Conservation (phyloP, 371 early-diverging fungal genomes). For the Mucor lusitanicus region DNA sequence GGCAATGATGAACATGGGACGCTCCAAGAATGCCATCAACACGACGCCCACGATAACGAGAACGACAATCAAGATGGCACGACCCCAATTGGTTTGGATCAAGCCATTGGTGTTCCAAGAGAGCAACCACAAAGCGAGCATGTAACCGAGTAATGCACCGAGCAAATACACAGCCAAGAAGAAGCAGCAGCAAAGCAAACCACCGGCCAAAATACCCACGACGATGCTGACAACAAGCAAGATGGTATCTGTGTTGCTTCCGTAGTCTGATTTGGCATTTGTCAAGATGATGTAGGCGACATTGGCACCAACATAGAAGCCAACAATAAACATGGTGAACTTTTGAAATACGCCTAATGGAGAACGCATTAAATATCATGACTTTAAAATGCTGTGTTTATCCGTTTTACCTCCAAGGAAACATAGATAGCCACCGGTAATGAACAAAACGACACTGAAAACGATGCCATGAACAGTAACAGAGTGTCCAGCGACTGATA, state of each 20-base stretch:
- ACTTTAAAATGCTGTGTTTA: neutral
- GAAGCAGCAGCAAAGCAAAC: constrained; percentile 57
- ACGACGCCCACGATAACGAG: constrained; percentile 51
- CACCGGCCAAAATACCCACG: constrained; percentile 56
- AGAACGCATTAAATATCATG: neutral
- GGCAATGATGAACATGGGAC: constrained; percentile 53
- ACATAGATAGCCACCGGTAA: constrained; percentile 51
- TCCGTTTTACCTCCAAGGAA: constrained; percentile 43
- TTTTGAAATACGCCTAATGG: constrained; percentile 54
- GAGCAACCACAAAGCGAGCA: constrained; percentile 58
- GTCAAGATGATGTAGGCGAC: constrained; percentile 56
- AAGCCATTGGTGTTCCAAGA: constrained; percentile 53
- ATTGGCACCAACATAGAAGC: constrained; percentile 56
- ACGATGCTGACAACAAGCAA: constrained; percentile 55
- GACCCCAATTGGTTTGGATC: constrained; percentile 54
- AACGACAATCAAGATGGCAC: constrained; percentile 55
- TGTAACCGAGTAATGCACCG: constrained; percentile 61
- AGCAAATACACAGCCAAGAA: constrained; percentile 60
- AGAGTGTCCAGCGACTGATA: constrained; percentile 35
- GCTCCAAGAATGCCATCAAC: constrained; percentile 56
- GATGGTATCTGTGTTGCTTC: constrained; percentile 49
- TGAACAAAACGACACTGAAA: constrained; percentile 53
- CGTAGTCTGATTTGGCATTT: constrained; percentile 53
- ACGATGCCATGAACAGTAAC: constrained; percentile 55
- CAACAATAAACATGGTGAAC: constrained; percentile 63